phyloP scores from a whole-genome alignment of 768 basidiomycete genomes.

The Suillus discolor region DNA sequence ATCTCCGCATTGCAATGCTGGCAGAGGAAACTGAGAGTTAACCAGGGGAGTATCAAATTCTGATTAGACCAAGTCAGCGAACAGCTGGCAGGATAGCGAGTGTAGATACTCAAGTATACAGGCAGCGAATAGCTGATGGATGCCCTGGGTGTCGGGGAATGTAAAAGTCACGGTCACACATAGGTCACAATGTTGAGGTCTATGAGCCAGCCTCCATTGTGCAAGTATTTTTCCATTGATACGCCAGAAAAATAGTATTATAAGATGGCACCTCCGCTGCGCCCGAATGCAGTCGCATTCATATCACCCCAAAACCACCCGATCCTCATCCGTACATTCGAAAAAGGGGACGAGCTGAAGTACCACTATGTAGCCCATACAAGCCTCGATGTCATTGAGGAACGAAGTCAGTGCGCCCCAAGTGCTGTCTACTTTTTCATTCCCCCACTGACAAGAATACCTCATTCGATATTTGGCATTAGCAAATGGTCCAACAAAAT shows the following conservation, averaged over 20 bases:
- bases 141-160: too few species aligned
- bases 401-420: constrained; percentile 65
- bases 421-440: not conserved
- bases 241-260: not conserved
- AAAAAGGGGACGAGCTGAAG: constrained; percentile 64
- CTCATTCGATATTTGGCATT: not conserved
- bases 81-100: too few species aligned
- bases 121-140: too few species aligned
- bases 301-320: constrained; percentile 81
- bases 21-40: too few species aligned
- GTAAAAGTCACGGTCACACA: too few species aligned
- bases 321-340: constrained; percentile 76
- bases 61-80: too few species aligned
- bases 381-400: constrained; percentile 88
- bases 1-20: too few species aligned
- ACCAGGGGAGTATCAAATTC: too few species aligned
- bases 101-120: too few species aligned
- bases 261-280: constrained; percentile 66
- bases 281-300: constrained; percentile 82
- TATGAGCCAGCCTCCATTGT: not conserved
- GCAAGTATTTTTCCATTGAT: not conserved
- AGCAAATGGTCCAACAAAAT: constrained; percentile 52
- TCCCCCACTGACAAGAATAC: not conserved
- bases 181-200: not conserved
- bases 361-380: constrained; percentile 94